Evolutionary conservation across 2,329 filamentous ascomycete genomes (phyloP).

Genomic region (Penicillium sp.): DNA sequence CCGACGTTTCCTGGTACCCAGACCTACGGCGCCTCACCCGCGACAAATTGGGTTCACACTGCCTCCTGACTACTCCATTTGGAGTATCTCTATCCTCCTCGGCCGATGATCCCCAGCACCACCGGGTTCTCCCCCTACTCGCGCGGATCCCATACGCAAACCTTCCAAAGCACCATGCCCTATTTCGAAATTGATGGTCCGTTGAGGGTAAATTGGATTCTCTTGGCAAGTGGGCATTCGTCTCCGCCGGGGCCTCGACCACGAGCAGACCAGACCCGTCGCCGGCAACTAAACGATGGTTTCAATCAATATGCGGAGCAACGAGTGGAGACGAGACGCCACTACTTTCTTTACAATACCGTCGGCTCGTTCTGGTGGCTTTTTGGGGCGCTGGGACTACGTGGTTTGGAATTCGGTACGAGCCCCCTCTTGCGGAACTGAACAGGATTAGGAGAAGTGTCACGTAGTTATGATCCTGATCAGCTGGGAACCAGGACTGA

Average conservation of each 20-base stretch:
- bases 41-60: constrained; percentile 1
- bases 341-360: too few relatives aligned
- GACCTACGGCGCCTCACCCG: background rate
- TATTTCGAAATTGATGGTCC: constrained; percentile 8
- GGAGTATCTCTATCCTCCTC: background rate
- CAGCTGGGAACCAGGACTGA: background rate
- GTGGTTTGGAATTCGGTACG: background rate
- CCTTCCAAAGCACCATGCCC: background rate
- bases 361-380: background rate
- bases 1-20: constrained; percentile 4
- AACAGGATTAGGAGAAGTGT: background rate
- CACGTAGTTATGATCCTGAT: background rate
- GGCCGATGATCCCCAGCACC: background rate
- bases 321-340: constrained; percentile 4
- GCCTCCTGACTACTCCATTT: background rate
- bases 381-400: background rate
- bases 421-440: background rate
- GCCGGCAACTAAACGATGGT: background rate
- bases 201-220: constrained; percentile 17
- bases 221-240: constrained; percentile 21
- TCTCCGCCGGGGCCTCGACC: constrained; percentile 21
- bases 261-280: constrained; percentile 10
- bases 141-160: background rate
- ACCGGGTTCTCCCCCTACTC: background rate
- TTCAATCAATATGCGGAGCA: constrained; percentile 22